A percentile compares a stretch with the other conserved stretches of the same genome.
Conservation (phyloP, 352 stramenopile genomes). For the Globisporangium splendens region DNA sequence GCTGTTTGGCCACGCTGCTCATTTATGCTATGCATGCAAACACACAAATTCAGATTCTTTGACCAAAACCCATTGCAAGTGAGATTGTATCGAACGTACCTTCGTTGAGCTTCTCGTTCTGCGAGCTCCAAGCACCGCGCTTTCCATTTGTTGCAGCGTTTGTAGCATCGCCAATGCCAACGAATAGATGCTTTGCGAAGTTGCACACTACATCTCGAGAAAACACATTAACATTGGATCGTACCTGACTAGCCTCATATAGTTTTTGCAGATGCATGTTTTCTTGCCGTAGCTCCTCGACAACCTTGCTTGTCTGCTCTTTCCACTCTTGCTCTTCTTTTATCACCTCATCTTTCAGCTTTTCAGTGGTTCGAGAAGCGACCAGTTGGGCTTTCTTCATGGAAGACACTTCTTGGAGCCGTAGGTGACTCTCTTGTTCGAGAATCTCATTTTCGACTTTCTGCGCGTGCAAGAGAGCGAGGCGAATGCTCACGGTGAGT, state of each 20-base stretch:
- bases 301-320: slow-evolving; percentile 36
- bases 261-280: slow-evolving; percentile 55
- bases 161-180: slow-evolving; percentile 20
- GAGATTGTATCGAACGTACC: slow-evolving; percentile 5
- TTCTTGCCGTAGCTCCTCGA: slow-evolving; percentile 62
- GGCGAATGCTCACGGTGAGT: not conserved
- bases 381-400: slow-evolving; percentile 68
- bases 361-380: slow-evolving; percentile 50
- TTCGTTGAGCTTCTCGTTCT: slow-evolving; percentile 34
- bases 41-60: too few species aligned
- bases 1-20: slow-evolving; percentile 40
- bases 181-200: too few species aligned
- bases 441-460: slow-evolving; percentile 80
- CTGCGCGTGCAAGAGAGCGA: slow-evolving; percentile 17
- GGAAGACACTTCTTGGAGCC: slow-evolving; percentile 47
- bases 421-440: slow-evolving; percentile 63
- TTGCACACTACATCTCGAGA: too few species aligned
- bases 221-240: too few species aligned
- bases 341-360: slow-evolving; percentile 46
- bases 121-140: slow-evolving; percentile 45
- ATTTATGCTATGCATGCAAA: slow-evolving; percentile 15
- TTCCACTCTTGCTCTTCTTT: slow-evolving; percentile 59
- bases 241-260: slow-evolving; percentile 50
- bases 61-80: too few species aligned
- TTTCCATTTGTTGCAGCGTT: slow-evolving; percentile 75